Conservation (phyloP, 306 rosid species). For the Prunus mume region DNA sequence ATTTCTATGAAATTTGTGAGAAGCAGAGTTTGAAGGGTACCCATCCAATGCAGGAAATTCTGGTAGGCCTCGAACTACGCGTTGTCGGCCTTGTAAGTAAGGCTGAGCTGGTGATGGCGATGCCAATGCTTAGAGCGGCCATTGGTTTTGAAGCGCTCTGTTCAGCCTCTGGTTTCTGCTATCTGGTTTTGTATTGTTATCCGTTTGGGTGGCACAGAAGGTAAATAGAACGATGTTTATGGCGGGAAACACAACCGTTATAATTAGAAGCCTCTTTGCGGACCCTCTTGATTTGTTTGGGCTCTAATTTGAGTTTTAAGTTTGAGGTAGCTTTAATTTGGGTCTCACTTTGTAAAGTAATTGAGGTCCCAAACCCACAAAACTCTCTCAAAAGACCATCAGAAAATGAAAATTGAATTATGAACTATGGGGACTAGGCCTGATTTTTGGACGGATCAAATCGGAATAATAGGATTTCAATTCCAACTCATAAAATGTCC, state of each 20-base stretch:
- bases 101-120: constrained; percentile 36
- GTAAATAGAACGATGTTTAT: background rate
- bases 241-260: background rate
- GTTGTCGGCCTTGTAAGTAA: constrained; percentile 10
- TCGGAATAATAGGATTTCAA: no score
- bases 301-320: background rate
- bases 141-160: constrained; percentile 21
- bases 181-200: constrained; percentile 15
- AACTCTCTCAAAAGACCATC: background rate
- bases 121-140: constrained; percentile 68
- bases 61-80: constrained; percentile 21
- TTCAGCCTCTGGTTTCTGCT: constrained; percentile 21
- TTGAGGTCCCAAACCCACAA: background rate
- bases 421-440: no score
- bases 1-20: background rate
- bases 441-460: no score
- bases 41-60: constrained; percentile 61
- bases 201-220: constrained; percentile 19
- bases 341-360: background rate
- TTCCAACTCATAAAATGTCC: no score
- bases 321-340: background rate
- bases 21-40: constrained; percentile 35
- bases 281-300: background rate
- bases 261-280: background rate
- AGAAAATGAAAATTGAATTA: no score